These are phyloP conservation scores for Pedinophyceae sp. DNA, from an alignment of 139 green algal species.

Conservation along the genomic window DNA sequence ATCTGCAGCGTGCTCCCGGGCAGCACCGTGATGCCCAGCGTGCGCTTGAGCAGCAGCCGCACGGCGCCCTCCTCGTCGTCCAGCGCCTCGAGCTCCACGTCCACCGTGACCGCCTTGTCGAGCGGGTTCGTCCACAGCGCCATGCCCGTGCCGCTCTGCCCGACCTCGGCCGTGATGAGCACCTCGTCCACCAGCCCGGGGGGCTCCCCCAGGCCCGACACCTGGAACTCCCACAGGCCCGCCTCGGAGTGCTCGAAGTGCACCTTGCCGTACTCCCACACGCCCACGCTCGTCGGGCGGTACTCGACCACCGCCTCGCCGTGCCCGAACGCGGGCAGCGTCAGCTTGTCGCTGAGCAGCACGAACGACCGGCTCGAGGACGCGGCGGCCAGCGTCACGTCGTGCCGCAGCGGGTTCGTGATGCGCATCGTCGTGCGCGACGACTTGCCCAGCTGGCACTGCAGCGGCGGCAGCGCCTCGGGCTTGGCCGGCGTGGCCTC, in stretches of 20 bases:
- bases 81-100: neutral
- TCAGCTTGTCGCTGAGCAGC: neutral
- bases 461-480: conserved; percentile 15
- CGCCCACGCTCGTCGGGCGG: neutral
- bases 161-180: neutral
- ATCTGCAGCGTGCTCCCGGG: conserved; percentile 7
- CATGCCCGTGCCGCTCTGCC: conserved; percentile 2
- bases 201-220: neutral
- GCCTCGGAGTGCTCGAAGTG: neutral
- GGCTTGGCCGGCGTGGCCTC: conserved; percentile 16
- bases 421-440: conserved; percentile 10
- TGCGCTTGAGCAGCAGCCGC: conserved; percentile 7
- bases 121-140: conserved; percentile 6
- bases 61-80: neutral
- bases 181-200: neutral
- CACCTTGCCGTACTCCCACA: neutral
- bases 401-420: conserved; percentile 29
- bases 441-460: conserved; percentile 21
- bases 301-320: neutral
- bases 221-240: neutral
- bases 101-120: neutral
- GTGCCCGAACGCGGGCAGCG: neutral
- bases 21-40: neutral
- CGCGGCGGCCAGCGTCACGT: neutral
- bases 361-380: neutral